Evolutionary conservation across 2,329 filamentous ascomycete species (phyloP).

Genomic region (Mycocentrospora acerina): DNA sequence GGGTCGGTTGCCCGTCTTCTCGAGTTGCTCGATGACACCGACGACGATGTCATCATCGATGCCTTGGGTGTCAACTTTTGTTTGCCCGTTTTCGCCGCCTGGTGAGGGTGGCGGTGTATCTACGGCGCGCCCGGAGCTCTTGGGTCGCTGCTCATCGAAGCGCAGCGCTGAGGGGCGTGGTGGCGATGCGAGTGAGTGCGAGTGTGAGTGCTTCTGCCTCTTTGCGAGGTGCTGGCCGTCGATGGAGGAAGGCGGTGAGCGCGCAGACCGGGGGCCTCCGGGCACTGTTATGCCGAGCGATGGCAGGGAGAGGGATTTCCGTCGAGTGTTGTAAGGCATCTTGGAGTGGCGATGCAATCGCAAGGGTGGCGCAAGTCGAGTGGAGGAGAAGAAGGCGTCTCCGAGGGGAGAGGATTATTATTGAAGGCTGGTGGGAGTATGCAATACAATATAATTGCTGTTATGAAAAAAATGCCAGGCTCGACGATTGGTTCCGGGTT

Average conservation of each 20-base stretch:
- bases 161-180: conserved; percentile 49
- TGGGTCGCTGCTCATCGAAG: conserved; percentile 49
- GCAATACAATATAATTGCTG: conserved; percentile 31
- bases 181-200: conserved; percentile 47
- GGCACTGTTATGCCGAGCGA: conserved; percentile 89
- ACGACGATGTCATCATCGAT: conserved; percentile 97
- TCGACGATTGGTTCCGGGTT: conserved; percentile 40
- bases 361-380: conserved; percentile 9
- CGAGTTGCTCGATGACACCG: conserved; percentile 81
- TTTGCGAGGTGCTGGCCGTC: conserved; percentile 60
- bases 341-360: conserved; percentile 22
- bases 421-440: conserved; percentile 27
- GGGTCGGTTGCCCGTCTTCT: conserved; percentile 86
- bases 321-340: conserved; percentile 96
- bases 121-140: conserved; percentile 48
- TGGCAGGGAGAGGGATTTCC: conserved; percentile 90
- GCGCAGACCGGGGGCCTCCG: conserved; percentile 50
- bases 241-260: conserved; percentile 58
- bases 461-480: conserved; percentile 33
- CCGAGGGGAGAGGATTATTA: conserved; percentile 19
- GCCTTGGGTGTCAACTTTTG: conserved; percentile 73
- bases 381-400: conserved; percentile 4
- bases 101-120: conserved; percentile 83
- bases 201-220: conserved; percentile 75
- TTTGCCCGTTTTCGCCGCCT: conserved; percentile 48